Conservation (phyloP, 768 basidiomycete species). For the Xerocomellus chrysenteron region DNA sequence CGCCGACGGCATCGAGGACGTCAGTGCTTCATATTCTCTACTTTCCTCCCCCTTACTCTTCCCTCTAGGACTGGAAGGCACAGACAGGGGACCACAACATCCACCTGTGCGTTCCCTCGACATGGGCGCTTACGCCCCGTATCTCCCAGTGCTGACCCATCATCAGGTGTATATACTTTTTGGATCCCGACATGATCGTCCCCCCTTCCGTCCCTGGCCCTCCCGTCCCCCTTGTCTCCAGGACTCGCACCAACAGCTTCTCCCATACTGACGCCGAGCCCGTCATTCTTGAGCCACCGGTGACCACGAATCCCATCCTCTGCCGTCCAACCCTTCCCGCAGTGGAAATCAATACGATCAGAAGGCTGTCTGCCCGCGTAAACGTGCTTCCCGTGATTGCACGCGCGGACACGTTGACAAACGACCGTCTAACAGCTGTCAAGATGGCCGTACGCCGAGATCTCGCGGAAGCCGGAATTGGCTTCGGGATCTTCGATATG, state of each 20-base stretch:
- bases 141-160: slow-evolving; percentile 19
- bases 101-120: slow-evolving; percentile 59
- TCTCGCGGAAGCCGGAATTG: slow-evolving; percentile 81
- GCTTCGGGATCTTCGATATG: slow-evolving; percentile 86
- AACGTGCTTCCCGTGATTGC: slow-evolving; percentile 88
- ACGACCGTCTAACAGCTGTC: slow-evolving; percentile 76
- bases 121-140: slow-evolving; percentile 31
- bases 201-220: slow-evolving; percentile 67
- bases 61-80: slow-evolving; percentile 65
- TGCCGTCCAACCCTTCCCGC: slow-evolving; percentile 66
- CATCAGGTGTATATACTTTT: slow-evolving; percentile 79
- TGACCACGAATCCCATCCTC: slow-evolving; percentile 68
- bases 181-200: slow-evolving; percentile 80
- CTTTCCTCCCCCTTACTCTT: slow-evolving; percentile 19
- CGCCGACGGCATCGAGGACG: slow-evolving; percentile 73
- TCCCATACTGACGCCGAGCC: slow-evolving; percentile 72
- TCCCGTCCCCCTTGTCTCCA: slow-evolving; percentile 64
- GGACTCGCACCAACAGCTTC: slow-evolving; percentile 68
- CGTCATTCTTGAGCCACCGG: slow-evolving; percentile 77
- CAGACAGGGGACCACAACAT: slow-evolving; percentile 74
- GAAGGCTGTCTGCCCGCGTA: slow-evolving; percentile 75
- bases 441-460: slow-evolving; percentile 79
- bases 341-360: slow-evolving; percentile 74
- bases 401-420: slow-evolving; percentile 76
- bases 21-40: slow-evolving; percentile 43